phyloP scores from a whole-genome alignment of 176 grass and related monocot genomes.

The Carex myosuroides region DNA sequence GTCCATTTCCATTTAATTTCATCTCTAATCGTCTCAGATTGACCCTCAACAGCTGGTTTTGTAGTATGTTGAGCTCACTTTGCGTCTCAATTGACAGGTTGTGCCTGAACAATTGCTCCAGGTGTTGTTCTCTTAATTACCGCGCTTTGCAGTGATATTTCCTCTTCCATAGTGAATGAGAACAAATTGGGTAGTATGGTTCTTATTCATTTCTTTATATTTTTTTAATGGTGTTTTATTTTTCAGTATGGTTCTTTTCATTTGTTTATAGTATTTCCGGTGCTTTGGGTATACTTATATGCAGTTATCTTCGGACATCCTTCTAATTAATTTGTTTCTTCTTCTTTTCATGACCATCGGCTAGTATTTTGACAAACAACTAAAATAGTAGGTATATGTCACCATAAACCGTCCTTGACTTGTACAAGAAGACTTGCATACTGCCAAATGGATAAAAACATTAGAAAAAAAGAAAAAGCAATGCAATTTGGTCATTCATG shows the following conservation, averaged over 20 bases:
- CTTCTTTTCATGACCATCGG: not conserved
- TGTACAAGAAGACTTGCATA: not conserved
- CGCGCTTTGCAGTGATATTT: too few species aligned
- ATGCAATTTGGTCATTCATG: not conserved
- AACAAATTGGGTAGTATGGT: too few species aligned
- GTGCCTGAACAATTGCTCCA: too few species aligned
- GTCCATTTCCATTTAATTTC: too few species aligned
- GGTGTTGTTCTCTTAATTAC: too few species aligned
- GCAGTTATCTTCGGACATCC: not conserved
- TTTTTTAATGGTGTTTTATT: too few species aligned
- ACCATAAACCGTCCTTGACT: constrained; percentile 4
- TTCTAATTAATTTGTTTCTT: not conserved
- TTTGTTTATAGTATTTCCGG: not conserved
- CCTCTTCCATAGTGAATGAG: too few species aligned
- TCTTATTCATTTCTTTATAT: too few species aligned
- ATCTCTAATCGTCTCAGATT: too few species aligned
- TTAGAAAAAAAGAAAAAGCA: not conserved
- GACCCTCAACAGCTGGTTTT: too few species aligned
- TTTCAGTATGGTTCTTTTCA: not conserved
- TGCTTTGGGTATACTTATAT: not conserved
- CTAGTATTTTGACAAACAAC: not conserved
- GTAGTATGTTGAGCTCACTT: too few species aligned
- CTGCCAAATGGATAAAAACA: not conserved
- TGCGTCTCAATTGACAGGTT: too few species aligned
- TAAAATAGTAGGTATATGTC: constrained; percentile 14